Base-by-base conservation (phyloP, 2,329 filamentous ascomycete genomes). In the Exophiala aquamarina region DNA sequence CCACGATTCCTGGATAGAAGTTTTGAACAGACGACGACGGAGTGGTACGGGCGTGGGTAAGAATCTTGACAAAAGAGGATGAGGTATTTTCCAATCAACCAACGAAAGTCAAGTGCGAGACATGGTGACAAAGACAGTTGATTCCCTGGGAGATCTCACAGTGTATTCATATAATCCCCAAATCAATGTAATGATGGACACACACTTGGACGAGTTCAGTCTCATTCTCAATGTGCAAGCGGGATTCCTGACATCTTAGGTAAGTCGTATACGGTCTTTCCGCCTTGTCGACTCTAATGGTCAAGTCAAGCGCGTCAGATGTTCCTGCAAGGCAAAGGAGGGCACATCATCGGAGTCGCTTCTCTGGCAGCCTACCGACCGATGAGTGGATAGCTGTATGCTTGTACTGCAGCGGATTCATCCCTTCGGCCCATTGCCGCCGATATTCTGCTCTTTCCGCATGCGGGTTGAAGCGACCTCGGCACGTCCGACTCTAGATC, bases 251-350 rank as follows among this genome's bases (percentile, higher is more conserved):
- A 54, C 53, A 67, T 0, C 57, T 81, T 0, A 0, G 40, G 40
- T 32, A 42, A 19, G 32, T 7, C n/a, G 32, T 14, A 14, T 34
- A 14, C 6, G 17, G n/a, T 14, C 32, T 34, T 18, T 6, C 32
- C 14, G 6, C 17, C 6, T n/a, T 14, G 6, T 34, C 17, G 6
- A n/a, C 32, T 42, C 40, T 42, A 42, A 42, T 29, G 40, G 26
- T 21, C 9, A 32, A 10, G 17, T 34, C 5, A 19, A 44, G 83
- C 82, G 0, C 77, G 74, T 58, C 82, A 86, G 57, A 76, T 86
- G 70, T 84, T 86, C 57, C 66, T 66, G 26, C 82, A 86, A 61
- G 77, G 76, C 3, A 70, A 50, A 2, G 67, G 38, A 21, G 65
- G 65, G 35, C 79, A 79, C 53, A 66, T 82, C 18, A 64, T 82